These are phyloP conservation scores for Tulasnella sp. DNA, from an alignment of 768 basidiomycete species.

Conservation along the genomic window DNA sequence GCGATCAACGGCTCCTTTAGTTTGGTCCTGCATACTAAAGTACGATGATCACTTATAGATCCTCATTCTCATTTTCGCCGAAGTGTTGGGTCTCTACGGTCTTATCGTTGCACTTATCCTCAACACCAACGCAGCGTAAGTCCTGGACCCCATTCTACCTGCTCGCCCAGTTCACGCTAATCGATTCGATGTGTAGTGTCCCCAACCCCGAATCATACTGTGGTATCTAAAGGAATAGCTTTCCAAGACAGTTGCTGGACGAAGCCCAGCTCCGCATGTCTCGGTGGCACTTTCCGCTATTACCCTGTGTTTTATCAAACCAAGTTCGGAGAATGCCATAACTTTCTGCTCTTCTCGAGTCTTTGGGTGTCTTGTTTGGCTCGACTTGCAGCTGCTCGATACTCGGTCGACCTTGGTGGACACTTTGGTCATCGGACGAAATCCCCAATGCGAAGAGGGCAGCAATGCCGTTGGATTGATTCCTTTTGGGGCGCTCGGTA, in stretches of 20 bases:
- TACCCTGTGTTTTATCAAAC: neutral
- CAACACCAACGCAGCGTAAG: slow-evolving; percentile 57
- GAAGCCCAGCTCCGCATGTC: neutral
- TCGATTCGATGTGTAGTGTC: neutral
- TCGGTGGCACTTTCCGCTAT: neutral
- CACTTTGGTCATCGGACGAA: neutral
- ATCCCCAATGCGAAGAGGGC: no score
- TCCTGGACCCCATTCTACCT: neutral
- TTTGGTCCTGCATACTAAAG: neutral
- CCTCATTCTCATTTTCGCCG: slow-evolving; percentile 95
- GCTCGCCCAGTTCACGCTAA: neutral
- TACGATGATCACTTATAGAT: slow-evolving; percentile 44
- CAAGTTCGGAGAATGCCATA: neutral
- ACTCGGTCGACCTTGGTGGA: no score
- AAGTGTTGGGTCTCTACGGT: slow-evolving; percentile 83
- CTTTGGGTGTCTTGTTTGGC: neutral
- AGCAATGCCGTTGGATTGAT: no score
- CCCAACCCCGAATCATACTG: slow-evolving; percentile 19
- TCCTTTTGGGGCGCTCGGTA: no score
- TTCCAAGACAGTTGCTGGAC: neutral
- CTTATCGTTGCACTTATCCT: slow-evolving; percentile 94
- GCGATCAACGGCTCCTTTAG: slow-evolving; percentile 25
- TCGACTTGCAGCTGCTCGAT: no score
- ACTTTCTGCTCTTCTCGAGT: neutral
- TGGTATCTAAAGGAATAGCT: slow-evolving; percentile 14